Evolutionary conservation across 345 rosid genomes (phyloP), one percentile per base, ranked within the genome.

Genomic region (Arabidopsis suecica): DNA sequence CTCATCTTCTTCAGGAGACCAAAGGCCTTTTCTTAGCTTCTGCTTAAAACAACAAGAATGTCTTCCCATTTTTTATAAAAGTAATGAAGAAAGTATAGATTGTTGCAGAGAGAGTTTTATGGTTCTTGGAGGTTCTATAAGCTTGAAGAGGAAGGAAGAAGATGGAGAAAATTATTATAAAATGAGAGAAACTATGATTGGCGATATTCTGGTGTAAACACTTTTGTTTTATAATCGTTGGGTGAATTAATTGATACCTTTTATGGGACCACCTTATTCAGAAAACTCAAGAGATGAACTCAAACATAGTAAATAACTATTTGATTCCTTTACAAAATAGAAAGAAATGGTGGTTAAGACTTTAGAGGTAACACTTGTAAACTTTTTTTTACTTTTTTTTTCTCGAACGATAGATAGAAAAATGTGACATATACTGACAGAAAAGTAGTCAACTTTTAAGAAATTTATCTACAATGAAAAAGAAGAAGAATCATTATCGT

Each of bases 1-100:
- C 81, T 86, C 97, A 40, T 91, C 94, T 87, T 91, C 97, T 74
- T 91, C 94, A 5, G 94, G 97, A 50, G 94, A 91, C 97, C 97
- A 91, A 57, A 91, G 83, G n/a, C 97, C 97, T 83, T 91, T 91
- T 71, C 93, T 84, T 37, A 89, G 80, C 81, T 87, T 89, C 87
- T 87, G 93, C 79, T 85, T 86, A 75, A 77, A 81, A 61, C 91
- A 91, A 74, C 91, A 86, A 60, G 91, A 84, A 74, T 89, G 91
- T 69, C 87, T 85, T 64, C 91, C 97, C 97, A 91, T 91, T 78
- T 64, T 77, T 16, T 45, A 13, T 7, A 13, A 12, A 10, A 45
- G 16, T 49, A 13, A 5, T 58, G 61, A 41, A 59, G 47, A 8
- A 65, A 57, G 23, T 45, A 58, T 48, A 6, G 68, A 41, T 30